Conservation (phyloP, 73 alveolate genomes). For the Symbiodinium pilosum region DNA sequence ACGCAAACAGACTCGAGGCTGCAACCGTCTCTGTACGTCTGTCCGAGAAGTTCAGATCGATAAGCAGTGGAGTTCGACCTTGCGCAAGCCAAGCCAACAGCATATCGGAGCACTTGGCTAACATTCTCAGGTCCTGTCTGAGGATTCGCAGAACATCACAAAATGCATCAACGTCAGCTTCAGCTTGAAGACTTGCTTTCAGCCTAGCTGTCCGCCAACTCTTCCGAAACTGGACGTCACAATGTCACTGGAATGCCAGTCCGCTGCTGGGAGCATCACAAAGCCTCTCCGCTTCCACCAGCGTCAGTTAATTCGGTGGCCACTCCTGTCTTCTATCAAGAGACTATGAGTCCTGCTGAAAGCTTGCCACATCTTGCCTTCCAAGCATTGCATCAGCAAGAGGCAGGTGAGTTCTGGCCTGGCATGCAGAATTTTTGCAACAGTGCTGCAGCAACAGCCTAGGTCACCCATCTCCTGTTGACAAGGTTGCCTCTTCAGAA, state of each 20-base stretch:
- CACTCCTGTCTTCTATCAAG: not conserved
- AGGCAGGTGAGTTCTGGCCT: slow-evolving; percentile 83
- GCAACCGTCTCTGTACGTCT: slow-evolving; percentile 45
- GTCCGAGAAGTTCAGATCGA: slow-evolving; percentile 76
- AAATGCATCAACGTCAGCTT: slow-evolving; percentile 72
- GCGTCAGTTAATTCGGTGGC: slow-evolving; percentile 78
- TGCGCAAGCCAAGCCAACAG: not conserved
- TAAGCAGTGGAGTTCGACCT: slow-evolving; percentile 77
- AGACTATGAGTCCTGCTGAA: too few species aligned
- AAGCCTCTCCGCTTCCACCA: slow-evolving; percentile 33
- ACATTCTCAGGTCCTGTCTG: not conserved
- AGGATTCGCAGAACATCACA: slow-evolving; percentile 59
- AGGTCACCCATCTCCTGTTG: not conserved
- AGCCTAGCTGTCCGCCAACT: not conserved
- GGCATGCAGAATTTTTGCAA: not conserved
- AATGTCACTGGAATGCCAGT: not conserved
- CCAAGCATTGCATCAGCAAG: slow-evolving; percentile 64
- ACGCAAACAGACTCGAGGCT: not conserved
- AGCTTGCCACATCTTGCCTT: slow-evolving; percentile 5
- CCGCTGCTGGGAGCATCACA: not conserved
- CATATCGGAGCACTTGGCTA: too few species aligned
- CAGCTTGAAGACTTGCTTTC: slow-evolving; percentile 66
- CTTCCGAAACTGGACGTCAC: not conserved
- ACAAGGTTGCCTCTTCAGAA: not conserved
- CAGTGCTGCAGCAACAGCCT: too few species aligned